Evolutionary conservation across 75 land plant genomes (phyloP).

Genomic region (Ceratopteris richardii): DNA sequence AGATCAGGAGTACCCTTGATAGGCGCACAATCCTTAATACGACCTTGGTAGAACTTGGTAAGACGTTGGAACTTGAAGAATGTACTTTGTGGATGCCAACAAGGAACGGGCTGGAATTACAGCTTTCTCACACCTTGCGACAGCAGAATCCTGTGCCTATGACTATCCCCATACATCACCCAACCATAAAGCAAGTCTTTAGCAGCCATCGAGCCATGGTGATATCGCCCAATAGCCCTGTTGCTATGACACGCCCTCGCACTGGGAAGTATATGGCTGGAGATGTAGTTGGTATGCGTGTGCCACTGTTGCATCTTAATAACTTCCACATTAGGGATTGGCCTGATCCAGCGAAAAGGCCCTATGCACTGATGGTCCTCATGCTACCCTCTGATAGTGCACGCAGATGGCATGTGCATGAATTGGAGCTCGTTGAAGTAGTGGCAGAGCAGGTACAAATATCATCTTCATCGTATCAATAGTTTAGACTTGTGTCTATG

Average conservation of each 20-base stretch:
- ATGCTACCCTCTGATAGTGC: conserved; percentile 80
- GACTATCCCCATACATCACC: conserved; percentile 50
- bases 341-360: conserved; percentile 53
- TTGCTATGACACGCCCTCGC: conserved; percentile 42
- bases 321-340: conserved; percentile 61
- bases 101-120: conserved; percentile 52
- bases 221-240: conserved; percentile 54
- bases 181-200: conserved; percentile 54
- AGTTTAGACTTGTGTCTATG: too few relatives aligned
- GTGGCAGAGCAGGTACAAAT: conserved; percentile 76
- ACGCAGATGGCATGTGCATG: conserved; percentile 82
- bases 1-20: conserved; percentile 79
- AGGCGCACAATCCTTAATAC: conserved; percentile 76
- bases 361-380: conserved; percentile 79
- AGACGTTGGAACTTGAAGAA: conserved; percentile 65
- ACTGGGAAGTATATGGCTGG: conserved; percentile 49
- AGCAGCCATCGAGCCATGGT: conserved; percentile 48
- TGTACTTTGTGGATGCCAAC: conserved; percentile 88
- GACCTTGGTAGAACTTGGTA: conserved; percentile 77
- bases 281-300: conserved; percentile 76
- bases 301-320: conserved; percentile 62
- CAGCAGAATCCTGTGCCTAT: conserved; percentile 30
- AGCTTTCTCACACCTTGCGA: conserved; percentile 56
- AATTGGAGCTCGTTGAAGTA: conserved; percentile 80
- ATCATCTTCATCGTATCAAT: too few relatives aligned